These are phyloP conservation scores for Quercus lobata DNA, from an alignment of 331 rosid genomes.

Conservation along the genomic window DNA sequence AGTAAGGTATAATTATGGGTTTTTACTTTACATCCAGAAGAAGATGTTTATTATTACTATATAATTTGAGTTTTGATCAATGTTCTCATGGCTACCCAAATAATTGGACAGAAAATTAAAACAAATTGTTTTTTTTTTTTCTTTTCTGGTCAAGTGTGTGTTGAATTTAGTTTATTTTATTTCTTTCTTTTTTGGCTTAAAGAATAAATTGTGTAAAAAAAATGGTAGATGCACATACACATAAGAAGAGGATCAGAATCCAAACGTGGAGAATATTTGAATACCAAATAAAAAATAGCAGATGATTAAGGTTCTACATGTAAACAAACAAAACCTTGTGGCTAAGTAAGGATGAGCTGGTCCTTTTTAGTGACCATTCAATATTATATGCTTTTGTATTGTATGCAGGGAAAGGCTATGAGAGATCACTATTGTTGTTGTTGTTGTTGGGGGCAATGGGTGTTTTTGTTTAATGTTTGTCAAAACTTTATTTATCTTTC, in stretches of 20 bases:
- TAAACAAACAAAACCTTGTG: conserved; percentile 44
- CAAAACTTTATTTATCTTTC: background rate
- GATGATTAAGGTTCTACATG: conserved; percentile 22
- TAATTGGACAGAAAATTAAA: conserved; percentile 40
- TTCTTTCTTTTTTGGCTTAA: background rate
- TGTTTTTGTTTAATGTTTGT: background rate
- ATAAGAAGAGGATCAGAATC: background rate
- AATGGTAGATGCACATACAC: background rate
- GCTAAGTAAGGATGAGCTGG: conserved; percentile 70
- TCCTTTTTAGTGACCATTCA: conserved; percentile 46
- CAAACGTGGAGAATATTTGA: no score
- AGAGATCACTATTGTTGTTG: conserved; percentile 35
- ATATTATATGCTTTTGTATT: conserved; percentile 35
- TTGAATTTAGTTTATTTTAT: no score
- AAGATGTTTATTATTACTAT: conserved; percentile 25
- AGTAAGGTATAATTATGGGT: conserved; percentile 22
- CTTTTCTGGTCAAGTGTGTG: no score
- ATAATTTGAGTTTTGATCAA: conserved; percentile 28
- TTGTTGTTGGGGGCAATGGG: background rate
- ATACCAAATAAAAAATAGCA: no score
- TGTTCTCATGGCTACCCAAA: conserved; percentile 26
- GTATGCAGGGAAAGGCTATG: conserved; percentile 40
- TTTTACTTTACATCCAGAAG: conserved; percentile 33
- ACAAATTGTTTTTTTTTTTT: background rate
- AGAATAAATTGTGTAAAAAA: background rate